phyloP scores from a whole-genome alignment of 2,329 filamentous ascomycete genomes.

The Botrytis byssoidea region DNA sequence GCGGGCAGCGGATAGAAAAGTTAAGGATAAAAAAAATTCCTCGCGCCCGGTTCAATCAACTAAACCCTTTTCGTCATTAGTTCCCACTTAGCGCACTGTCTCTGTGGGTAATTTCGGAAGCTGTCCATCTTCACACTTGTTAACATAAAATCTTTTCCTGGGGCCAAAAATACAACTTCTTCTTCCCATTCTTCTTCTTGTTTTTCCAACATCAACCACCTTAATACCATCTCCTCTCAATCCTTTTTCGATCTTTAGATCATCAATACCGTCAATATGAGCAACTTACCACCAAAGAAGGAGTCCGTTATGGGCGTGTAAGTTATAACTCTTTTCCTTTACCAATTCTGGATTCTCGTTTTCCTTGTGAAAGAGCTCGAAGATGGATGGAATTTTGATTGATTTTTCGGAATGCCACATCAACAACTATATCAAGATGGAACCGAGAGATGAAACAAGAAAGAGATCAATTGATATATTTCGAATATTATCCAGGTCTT shows the following conservation, averaged over 20 bases:
- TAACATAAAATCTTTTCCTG: conserved; percentile 31
- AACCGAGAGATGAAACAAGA: neutral
- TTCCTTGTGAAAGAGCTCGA: conserved; percentile 23
- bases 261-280: conserved; percentile 35
- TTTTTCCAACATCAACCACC: conserved; percentile 24
- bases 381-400: conserved; percentile 24
- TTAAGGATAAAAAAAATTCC: conserved; percentile 14
- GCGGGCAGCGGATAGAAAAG: neutral
- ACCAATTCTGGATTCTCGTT: neutral
- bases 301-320: conserved; percentile 66
- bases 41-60: neutral
- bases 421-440: neutral
- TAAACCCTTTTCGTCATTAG: neutral
- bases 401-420: neutral
- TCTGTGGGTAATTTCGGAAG: conserved; percentile 25
- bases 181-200: conserved; percentile 30
- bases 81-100: conserved; percentile 11
- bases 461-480: neutral
- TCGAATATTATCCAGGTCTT: neutral
- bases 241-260: conserved; percentile 47
- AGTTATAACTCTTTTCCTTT: conserved; percentile 41
- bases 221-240: conserved; percentile 58
- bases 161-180: conserved; percentile 26
- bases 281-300: conserved; percentile 55
- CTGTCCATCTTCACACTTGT: conserved; percentile 22